Evolutionary conservation across 805 yeast species (phyloP).

Genomic region (Nakazawaea molendinolei): DNA sequence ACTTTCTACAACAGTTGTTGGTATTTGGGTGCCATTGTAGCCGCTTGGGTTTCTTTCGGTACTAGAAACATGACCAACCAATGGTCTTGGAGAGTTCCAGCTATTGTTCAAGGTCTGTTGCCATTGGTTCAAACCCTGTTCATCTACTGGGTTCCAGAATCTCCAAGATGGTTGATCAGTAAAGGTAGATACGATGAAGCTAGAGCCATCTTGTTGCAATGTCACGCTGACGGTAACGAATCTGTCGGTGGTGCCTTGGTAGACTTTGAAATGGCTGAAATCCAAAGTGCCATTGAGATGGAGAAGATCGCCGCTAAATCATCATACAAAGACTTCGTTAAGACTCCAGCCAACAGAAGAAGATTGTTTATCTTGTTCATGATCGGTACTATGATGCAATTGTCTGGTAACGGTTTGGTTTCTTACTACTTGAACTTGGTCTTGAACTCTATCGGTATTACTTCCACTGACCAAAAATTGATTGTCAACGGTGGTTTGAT

Average conservation of each 20-base stretch:
- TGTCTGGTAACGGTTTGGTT: slow-evolving; percentile 42
- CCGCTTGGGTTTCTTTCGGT: slow-evolving; percentile 43
- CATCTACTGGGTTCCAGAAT: slow-evolving; percentile 46
- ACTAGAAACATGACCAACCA: slow-evolving; percentile 23
- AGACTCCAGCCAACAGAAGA: slow-evolving; percentile 29
- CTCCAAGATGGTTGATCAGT: slow-evolving; percentile 66
- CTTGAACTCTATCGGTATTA: slow-evolving; percentile 46
- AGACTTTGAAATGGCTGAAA: slow-evolving; percentile 30
- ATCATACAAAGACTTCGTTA: slow-evolving; percentile 30
- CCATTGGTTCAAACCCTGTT: slow-evolving; percentile 34
- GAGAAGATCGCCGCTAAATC: slow-evolving; percentile 25
- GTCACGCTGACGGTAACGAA: slow-evolving; percentile 30
- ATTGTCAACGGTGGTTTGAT: slow-evolving; percentile 44
- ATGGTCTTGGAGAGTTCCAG: slow-evolving; percentile 51
- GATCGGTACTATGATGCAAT: slow-evolving; percentile 29
- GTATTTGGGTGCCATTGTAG: slow-evolving; percentile 41
- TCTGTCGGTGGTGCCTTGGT: slow-evolving; percentile 22
- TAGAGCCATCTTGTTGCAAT: slow-evolving; percentile 25
- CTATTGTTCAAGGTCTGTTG: slow-evolving; percentile 41
- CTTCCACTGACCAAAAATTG: slow-evolving; percentile 36
- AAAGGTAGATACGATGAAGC: slow-evolving; percentile 49
- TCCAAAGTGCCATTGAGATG: slow-evolving; percentile 29
- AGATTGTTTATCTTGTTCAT: slow-evolving; percentile 27
- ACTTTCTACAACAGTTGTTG: slow-evolving; percentile 45
- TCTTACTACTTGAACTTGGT: slow-evolving; percentile 42